Conservation (phyloP, 208 protist genomes). For the Wallacemonas collosoma region DNA sequence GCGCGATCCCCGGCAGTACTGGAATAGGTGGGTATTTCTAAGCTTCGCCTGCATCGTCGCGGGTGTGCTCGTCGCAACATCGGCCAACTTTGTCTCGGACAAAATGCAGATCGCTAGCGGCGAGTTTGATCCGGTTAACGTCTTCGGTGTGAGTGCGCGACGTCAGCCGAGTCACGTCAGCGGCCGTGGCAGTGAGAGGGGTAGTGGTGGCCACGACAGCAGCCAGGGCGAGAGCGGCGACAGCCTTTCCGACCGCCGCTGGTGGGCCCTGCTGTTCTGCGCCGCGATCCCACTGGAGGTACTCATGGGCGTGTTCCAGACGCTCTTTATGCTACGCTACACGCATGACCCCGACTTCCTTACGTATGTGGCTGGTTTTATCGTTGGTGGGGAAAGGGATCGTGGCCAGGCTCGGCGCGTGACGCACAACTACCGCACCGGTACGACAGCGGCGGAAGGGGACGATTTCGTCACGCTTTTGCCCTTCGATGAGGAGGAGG, state of each 20-base stretch:
- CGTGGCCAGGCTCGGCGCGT: neutral
- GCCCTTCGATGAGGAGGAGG: slow-evolving; percentile 3
- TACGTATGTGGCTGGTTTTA: neutral
- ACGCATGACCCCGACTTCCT: slow-evolving; percentile 34
- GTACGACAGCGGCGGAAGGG: neutral
- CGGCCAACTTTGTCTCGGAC: slow-evolving; percentile 24
- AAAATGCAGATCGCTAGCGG: neutral
- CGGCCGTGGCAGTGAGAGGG: neutral
- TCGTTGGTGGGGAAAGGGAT: neutral
- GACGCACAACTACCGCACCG: neutral
- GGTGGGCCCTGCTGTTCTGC: slow-evolving; percentile 47
- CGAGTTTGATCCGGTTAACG: neutral
- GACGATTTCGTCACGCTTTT: neutral
- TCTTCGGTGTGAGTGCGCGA: neutral
- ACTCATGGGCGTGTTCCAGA: slow-evolving; percentile 47
- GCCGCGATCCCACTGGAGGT: slow-evolving; percentile 33
- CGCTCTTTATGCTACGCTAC: slow-evolving; percentile 54
- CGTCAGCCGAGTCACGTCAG: neutral
- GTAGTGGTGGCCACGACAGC: slow-evolving; percentile 16
- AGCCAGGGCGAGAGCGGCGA: slow-evolving; percentile 28
- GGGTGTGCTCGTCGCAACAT: slow-evolving; percentile 31
- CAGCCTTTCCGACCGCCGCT: slow-evolving; percentile 20
- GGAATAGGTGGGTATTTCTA: slow-evolving; percentile 27
- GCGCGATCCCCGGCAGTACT: slow-evolving; percentile 32
- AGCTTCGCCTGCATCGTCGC: slow-evolving; percentile 34